phyloP scores from a whole-genome alignment of 345 rosid genomes.

The Arabidopsis suecica region DNA sequence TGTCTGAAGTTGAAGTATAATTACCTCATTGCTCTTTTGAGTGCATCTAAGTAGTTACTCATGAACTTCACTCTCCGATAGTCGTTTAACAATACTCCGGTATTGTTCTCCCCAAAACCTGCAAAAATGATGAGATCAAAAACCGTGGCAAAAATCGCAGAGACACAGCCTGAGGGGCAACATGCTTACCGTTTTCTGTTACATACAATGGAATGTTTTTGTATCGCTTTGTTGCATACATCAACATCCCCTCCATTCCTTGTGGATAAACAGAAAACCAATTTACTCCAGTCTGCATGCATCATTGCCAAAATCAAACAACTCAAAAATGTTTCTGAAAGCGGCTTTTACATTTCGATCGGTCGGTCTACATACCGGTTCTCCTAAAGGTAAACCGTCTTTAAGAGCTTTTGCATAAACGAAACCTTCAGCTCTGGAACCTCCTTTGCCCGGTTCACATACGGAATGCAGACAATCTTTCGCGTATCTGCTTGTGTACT shows the following conservation, averaged over 20 bases:
- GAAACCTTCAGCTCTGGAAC: conserved; percentile 58
- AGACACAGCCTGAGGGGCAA: not conserved
- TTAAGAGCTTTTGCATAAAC: conserved; percentile 44
- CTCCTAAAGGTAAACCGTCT: conserved; percentile 56
- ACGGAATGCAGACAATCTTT: conserved; percentile 60
- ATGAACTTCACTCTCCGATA: conserved; percentile 59
- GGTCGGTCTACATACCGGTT: conserved; percentile 48
- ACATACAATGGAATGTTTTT: conserved; percentile 59
- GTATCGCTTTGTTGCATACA: conserved; percentile 55
- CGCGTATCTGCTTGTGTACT: conserved; percentile 61
- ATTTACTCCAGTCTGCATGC: conserved; percentile 63
- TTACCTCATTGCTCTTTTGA: conserved; percentile 61
- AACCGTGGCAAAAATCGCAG: not conserved
- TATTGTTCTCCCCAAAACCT: conserved; percentile 58
- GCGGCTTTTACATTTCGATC: not conserved
- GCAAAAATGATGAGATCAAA: not conserved
- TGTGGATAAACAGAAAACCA: conserved; percentile 59
- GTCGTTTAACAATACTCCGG: conserved; percentile 50
- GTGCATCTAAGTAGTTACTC: conserved; percentile 54
- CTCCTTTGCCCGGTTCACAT: conserved; percentile 63
- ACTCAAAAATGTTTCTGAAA: conserved; percentile 7
- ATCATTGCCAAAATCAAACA: conserved; percentile 3
- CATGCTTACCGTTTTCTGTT: conserved; percentile 60
- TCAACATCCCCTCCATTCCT: conserved; percentile 59
- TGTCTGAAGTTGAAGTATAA: not conserved